These are phyloP conservation scores for Lactifluus pinguis DNA, from an alignment of 768 basidiomycete species.

Conservation along the genomic window DNA sequence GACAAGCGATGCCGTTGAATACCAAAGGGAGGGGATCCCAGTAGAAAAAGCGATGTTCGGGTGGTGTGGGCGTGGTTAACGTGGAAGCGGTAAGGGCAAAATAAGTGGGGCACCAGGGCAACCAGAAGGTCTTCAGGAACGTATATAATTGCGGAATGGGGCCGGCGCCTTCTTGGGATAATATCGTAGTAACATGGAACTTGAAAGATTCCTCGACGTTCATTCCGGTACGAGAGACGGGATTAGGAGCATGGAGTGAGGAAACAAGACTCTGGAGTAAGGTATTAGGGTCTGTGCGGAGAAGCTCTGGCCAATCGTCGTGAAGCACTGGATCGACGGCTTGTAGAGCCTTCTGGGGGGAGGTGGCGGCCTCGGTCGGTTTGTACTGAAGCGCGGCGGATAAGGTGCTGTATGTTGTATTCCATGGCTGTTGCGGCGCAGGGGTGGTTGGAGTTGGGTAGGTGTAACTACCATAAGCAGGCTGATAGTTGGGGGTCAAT, in stretches of 20 bases:
- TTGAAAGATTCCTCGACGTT: slow-evolving; percentile 72
- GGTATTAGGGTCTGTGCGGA: slow-evolving; percentile 43
- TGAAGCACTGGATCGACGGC: slow-evolving; percentile 29
- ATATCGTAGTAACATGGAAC: slow-evolving; percentile 60
- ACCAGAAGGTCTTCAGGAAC: slow-evolving; percentile 76
- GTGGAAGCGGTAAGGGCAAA: slow-evolving; percentile 70
- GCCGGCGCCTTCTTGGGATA: slow-evolving; percentile 35
- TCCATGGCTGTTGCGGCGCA: slow-evolving; percentile 13
- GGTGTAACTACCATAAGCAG: slow-evolving; percentile 11
- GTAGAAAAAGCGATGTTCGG: slow-evolving; percentile 73
- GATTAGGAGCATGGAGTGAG: slow-evolving; percentile 54
- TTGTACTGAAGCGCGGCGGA: slow-evolving; percentile 19
- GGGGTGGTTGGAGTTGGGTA: slow-evolving; percentile 12
- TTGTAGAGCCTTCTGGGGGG: slow-evolving; percentile 1
- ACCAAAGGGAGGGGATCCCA: slow-evolving; percentile 81
- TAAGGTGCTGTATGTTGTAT: slow-evolving; percentile 16
- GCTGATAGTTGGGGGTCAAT: not conserved
- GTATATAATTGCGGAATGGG: slow-evolving; percentile 65
- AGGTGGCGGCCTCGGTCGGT: slow-evolving; percentile 7
- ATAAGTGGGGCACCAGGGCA: slow-evolving; percentile 69
- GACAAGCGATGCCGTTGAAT: slow-evolving; percentile 74
- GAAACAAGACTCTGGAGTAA: slow-evolving; percentile 51
- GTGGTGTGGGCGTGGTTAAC: slow-evolving; percentile 55
- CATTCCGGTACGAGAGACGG: slow-evolving; percentile 49
- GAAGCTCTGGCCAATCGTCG: slow-evolving; percentile 59